Evolutionary conservation across 352 stramenopile species (phyloP).

Genomic region (Pythium pyrilobum): DNA sequence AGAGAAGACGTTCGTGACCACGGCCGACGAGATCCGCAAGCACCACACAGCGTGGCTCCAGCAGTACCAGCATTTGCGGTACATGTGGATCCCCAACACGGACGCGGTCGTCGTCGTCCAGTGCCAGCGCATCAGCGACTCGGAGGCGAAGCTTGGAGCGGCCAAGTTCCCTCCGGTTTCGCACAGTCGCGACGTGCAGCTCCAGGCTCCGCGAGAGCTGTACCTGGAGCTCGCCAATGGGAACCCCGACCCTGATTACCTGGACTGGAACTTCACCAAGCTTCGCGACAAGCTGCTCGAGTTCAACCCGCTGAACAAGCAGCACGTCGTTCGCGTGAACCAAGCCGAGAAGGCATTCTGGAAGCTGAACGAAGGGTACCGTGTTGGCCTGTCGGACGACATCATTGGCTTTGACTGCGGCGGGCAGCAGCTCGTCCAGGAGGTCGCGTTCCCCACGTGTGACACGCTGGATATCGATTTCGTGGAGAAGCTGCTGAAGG

Average conservation of each 20-base stretch:
- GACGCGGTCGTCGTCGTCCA: slow-evolving; percentile 94
- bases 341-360: slow-evolving; percentile 95
- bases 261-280: slow-evolving; percentile 81
- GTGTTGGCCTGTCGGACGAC: slow-evolving; percentile 90
- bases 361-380: slow-evolving; percentile 89
- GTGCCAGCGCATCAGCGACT: slow-evolving; percentile 52
- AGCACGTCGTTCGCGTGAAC: slow-evolving; percentile 94
- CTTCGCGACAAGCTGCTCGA: slow-evolving; percentile 78
- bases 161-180: slow-evolving; percentile 41
- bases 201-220: slow-evolving; percentile 74
- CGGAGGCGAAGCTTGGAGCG: slow-evolving; percentile 25
- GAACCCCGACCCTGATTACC: slow-evolving; percentile 51
- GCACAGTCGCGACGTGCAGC: slow-evolving; percentile 52
- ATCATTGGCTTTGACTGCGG: slow-evolving; percentile 99
- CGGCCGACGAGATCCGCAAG: slow-evolving; percentile 76
- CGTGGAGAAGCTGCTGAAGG: slow-evolving; percentile 88
- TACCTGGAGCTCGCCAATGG: slow-evolving; percentile 67
- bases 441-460: slow-evolving; percentile 92
- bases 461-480: slow-evolving; percentile 90
- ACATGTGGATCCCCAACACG: slow-evolving; percentile 99
- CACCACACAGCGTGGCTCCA: slow-evolving; percentile 72
- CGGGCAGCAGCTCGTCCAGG: slow-evolving; percentile 96
- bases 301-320: slow-evolving; percentile 86
- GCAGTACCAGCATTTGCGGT: slow-evolving; percentile 87
- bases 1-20: slow-evolving; percentile 93